Percentiles rank a stretch among this genome's conserved stretches.
Evolutionary conservation across 2,329 filamentous ascomycete genomes (phyloP).

Genomic region (Exophiala spinifera): DNA sequence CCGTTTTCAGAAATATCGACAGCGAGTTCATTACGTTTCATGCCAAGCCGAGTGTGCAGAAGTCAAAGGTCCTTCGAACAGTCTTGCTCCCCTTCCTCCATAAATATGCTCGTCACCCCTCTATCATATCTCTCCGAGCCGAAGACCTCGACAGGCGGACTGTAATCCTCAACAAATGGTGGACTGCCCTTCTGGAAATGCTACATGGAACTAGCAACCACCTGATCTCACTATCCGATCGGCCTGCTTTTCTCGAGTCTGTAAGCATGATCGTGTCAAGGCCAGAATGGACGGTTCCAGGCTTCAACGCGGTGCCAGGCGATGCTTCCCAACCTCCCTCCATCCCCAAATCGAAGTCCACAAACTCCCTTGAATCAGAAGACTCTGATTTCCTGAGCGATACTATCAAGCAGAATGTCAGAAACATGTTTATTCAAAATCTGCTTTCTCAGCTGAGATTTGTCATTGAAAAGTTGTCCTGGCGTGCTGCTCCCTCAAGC

Average conservation of each 20-base stretch:
- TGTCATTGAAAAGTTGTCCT: slow-evolving; percentile 84
- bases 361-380: slow-evolving; percentile 58
- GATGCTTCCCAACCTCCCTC: slow-evolving; percentile 34
- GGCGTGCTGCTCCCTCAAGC: slow-evolving; percentile 67
- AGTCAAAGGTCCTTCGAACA: slow-evolving; percentile 70
- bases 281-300: slow-evolving; percentile 77
- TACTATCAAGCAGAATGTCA: slow-evolving; percentile 83
- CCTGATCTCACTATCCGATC: slow-evolving; percentile 77
- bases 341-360: slow-evolving; percentile 51
- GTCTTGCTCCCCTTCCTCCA: slow-evolving; percentile 74
- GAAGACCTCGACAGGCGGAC: slow-evolving; percentile 80
- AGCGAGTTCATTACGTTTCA: slow-evolving; percentile 62
- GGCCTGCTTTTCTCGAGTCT: slow-evolving; percentile 75
- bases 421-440: slow-evolving; percentile 81
- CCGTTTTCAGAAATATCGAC: slow-evolving; percentile 64
- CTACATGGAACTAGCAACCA: slow-evolving; percentile 72
- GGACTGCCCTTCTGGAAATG: slow-evolving; percentile 77
- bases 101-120: slow-evolving; percentile 65
- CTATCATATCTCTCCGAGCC: slow-evolving; percentile 62
- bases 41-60: slow-evolving; percentile 68
- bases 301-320: slow-evolving; percentile 52
- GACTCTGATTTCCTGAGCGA: slow-evolving; percentile 66
- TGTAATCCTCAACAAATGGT: slow-evolving; percentile 85
- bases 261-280: slow-evolving; percentile 80
- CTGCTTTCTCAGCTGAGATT: slow-evolving; percentile 78